These are phyloP conservation scores for Waitea zeae DNA, from an alignment of 1,284 basidiomycete species.

Conservation along the genomic window DNA sequence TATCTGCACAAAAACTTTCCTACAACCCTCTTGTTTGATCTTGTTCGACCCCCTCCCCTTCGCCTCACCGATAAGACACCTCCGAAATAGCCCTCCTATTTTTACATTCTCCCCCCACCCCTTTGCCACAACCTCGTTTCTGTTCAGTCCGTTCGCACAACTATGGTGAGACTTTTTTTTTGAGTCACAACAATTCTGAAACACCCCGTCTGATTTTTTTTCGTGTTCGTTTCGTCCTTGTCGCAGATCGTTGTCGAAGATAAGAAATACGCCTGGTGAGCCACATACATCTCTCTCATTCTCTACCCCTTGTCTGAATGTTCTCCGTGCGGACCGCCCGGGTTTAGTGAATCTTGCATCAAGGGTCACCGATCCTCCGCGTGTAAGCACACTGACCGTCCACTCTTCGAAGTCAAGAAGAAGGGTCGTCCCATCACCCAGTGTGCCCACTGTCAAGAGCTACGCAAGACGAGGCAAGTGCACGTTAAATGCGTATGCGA, in stretches of 20 bases:
- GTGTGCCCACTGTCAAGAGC: conserved; percentile 60
- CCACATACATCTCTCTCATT: neutral
- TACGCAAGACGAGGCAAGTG: conserved; percentile 58
- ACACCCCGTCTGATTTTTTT: too few species aligned
- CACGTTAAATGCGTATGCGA: conserved; percentile 53
- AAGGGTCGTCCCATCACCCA: conserved; percentile 70
- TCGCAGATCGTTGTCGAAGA: conserved; percentile 5
- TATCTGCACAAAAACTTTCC: too few species aligned
- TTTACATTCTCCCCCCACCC: too few species aligned
- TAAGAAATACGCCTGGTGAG: conserved; percentile 9
- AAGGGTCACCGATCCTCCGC: conserved; percentile 69
- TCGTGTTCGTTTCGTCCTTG: too few species aligned
- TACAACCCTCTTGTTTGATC: too few species aligned
- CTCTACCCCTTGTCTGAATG: neutral
- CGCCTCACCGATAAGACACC: too few species aligned
- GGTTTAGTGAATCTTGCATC: conserved; percentile 58
- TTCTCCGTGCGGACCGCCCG: conserved; percentile 1
- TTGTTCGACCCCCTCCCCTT: too few species aligned
- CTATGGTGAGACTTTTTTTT: too few species aligned
- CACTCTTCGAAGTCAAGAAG: conserved; percentile 70
- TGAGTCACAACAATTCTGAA: too few species aligned
- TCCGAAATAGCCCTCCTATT: too few species aligned
- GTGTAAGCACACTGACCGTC: conserved; percentile 61
- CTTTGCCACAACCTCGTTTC: too few species aligned
- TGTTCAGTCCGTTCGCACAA: too few species aligned